A percentile compares a stretch with the other conserved stretches of the same genome.
Conservation (phyloP, 768 basidiomycete species). For the Neoboletus magnificus region DNA sequence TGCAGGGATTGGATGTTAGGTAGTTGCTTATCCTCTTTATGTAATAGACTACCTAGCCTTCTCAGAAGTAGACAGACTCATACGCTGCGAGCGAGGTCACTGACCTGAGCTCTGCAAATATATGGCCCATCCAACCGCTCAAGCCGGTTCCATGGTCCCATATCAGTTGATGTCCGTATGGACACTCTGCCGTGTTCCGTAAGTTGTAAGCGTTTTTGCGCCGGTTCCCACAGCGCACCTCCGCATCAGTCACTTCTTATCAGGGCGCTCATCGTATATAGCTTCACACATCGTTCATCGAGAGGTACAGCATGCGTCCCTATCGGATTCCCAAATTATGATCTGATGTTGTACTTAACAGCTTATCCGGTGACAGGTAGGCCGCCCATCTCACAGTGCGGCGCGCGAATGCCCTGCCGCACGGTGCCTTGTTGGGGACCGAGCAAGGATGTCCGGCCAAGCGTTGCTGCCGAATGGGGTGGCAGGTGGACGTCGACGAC, state of each 20-base stretch:
- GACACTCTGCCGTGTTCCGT: constrained; percentile 9
- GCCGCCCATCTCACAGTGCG: constrained; percentile 19
- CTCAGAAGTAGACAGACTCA: not conserved
- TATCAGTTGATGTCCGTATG: not conserved
- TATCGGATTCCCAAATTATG: constrained; percentile 30
- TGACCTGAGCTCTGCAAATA: not conserved
- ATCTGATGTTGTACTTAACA: constrained; percentile 18
- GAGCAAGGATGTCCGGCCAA: constrained; percentile 14
- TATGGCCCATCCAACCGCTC: not conserved
- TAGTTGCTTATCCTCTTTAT: constrained; percentile 42
- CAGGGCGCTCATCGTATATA: constrained; percentile 38
- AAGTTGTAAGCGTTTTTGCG: constrained; percentile 8
- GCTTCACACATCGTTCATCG: constrained; percentile 30
- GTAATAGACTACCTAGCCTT: constrained; percentile 31
- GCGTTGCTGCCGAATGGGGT: constrained; percentile 25
- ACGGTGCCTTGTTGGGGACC: constrained; percentile 10
- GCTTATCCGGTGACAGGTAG: constrained; percentile 21
- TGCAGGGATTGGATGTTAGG: constrained; percentile 58
- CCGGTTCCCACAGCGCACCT: constrained; percentile 33
- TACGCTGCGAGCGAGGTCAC: not conserved
- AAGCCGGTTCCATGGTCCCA: not conserved
- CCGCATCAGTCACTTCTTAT: constrained; percentile 55
- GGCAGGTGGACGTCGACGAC: not conserved
- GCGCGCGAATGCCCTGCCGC: not conserved
- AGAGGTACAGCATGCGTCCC: constrained; percentile 26